phyloP scores from a whole-genome alignment of 2,329 filamentous ascomycete species.

The Nothophaeocryptopus gaeumannii region DNA sequence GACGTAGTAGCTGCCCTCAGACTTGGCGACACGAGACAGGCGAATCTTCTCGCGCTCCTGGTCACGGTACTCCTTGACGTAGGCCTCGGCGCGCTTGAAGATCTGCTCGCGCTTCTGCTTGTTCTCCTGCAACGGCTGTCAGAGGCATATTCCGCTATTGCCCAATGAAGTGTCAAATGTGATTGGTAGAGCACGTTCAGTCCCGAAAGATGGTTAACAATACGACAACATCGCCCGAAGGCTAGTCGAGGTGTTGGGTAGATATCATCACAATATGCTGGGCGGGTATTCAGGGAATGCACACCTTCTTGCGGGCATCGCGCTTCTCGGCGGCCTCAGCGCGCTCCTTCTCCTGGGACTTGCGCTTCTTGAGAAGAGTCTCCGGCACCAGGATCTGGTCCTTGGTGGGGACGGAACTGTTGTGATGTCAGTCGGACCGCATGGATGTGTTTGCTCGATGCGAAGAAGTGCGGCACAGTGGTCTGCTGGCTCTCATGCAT shows the following conservation, averaged over 20 bases:
- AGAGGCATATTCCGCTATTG: constrained; percentile 28
- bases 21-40: constrained; percentile 82
- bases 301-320: constrained; percentile 78
- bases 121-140: constrained; percentile 66
- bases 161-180: constrained; percentile 7
- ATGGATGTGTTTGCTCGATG: constrained; percentile 62
- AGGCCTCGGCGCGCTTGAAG: constrained; percentile 99
- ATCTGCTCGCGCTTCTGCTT: constrained; percentile 98
- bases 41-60: constrained; percentile 98
- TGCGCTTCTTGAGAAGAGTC: constrained; percentile 99
- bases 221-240: constrained; percentile 88
- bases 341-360: constrained; percentile 98
- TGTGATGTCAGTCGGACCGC: constrained; percentile 65
- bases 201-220: constrained; percentile 99
- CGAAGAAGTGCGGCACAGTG: constrained; percentile 91
- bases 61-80: constrained; percentile 99
- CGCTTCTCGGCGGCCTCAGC: constrained; percentile 66
- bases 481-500: constrained; percentile 63
- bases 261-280: constrained; percentile 75
- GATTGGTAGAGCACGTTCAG: constrained; percentile 62
- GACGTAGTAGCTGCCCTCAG: constrained; percentile 90
- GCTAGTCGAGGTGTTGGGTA: constrained; percentile 85
- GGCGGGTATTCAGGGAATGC: constrained; percentile 32
- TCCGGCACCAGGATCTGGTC: constrained; percentile 97
- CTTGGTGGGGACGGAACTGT: constrained; percentile 85